These are phyloP conservation scores for Gastrodia elata DNA, from an alignment of 106 monocot species.

Conservation along the genomic window DNA sequence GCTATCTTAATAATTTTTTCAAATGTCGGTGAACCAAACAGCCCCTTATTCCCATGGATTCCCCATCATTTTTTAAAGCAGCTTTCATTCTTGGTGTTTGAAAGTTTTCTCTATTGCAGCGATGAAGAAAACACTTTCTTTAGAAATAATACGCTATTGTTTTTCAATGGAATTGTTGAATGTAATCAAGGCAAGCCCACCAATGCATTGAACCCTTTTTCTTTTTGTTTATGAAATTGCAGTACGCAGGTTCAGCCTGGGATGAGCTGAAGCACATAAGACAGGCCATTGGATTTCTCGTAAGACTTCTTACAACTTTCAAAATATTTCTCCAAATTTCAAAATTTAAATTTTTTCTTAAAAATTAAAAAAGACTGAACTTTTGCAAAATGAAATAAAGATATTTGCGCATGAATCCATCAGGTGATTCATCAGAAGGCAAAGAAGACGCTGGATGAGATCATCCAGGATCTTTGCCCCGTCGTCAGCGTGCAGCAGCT, in stretches of 20 bases:
- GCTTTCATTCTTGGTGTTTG: no score
- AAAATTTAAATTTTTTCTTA: background rate
- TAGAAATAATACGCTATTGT: no score
- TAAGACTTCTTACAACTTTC: slow-evolving; percentile 3
- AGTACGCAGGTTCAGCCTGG: slow-evolving; percentile 88
- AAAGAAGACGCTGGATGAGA: slow-evolving; percentile 79
- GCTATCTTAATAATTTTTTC: no score
- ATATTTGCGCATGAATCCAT: background rate
- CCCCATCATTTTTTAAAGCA: no score
- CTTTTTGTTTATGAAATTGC: slow-evolving; percentile 12
- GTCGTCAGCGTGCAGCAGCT: slow-evolving; percentile 87
- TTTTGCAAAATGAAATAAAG: no score
- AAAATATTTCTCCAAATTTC: background rate
- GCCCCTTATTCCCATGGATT: no score
- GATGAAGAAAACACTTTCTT: no score
- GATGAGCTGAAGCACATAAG: slow-evolving; percentile 82
- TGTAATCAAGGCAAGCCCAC: no score
- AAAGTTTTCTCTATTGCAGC: no score
- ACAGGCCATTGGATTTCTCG: slow-evolving; percentile 92
- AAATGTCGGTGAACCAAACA: no score
- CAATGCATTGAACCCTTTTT: background rate
- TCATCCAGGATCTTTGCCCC: slow-evolving; percentile 81
- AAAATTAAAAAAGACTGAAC: no score
- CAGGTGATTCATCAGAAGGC: slow-evolving; percentile 90
- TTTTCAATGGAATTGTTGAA: no score